These are phyloP conservation scores for Fusarium denticulatum DNA, from an alignment of 2,329 filamentous ascomycete genomes.

Conservation along the genomic window DNA sequence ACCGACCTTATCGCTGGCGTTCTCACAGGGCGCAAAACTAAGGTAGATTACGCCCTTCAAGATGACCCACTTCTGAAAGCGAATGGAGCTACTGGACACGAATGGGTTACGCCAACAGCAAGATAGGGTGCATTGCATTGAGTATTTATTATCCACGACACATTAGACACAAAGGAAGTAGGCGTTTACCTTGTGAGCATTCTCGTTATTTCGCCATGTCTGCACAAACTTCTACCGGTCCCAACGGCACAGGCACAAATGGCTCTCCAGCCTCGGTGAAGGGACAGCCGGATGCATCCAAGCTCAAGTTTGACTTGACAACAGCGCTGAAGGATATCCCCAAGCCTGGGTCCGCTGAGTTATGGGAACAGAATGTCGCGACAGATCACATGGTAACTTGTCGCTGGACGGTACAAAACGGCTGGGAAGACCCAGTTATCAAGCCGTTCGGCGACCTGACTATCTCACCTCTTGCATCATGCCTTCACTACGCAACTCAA, in stretches of 20 bases:
- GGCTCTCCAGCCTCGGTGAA: rapidly evolving
- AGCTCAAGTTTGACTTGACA: background rate
- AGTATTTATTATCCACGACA: background rate
- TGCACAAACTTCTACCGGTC: rapidly evolving
- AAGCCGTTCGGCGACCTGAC: background rate
- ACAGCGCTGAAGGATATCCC: background rate
- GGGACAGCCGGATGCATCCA: background rate
- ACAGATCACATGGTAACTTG: background rate
- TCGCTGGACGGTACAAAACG: background rate
- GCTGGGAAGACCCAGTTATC: background rate
- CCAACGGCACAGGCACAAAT: background rate
- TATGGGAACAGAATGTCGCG: background rate
- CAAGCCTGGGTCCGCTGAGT: background rate
- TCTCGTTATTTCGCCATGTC: background rate
- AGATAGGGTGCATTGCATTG: background rate
- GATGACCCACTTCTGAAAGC: background rate
- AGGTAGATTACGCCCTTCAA: background rate
- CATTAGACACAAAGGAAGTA: rapidly evolving
- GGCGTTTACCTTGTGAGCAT: no score
- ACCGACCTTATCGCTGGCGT: background rate
- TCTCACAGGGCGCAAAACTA: background rate
- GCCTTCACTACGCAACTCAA: background rate
- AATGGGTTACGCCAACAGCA: rapidly evolving
- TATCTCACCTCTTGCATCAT: background rate
- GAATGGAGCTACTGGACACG: background rate